Conservation (phyloP, 176 grass and related monocot species). For the Aegilops longissima region DNA sequence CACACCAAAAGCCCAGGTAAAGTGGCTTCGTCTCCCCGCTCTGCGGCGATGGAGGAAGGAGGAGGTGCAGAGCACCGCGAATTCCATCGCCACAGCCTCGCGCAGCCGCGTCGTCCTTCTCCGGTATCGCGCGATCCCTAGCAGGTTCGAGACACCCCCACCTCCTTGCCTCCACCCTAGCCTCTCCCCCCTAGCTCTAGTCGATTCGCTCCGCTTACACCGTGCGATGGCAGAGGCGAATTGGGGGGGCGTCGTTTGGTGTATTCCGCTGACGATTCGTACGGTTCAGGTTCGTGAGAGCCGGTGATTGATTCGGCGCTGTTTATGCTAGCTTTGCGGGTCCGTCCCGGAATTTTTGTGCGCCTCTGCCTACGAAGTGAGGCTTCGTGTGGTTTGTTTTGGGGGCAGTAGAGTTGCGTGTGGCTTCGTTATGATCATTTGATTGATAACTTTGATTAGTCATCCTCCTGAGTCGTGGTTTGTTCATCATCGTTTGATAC, state of each 20-base stretch:
- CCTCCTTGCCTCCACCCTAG: not conserved
- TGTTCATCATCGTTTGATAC: not conserved
- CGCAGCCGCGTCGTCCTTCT: not conserved
- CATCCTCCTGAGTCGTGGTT: not conserved
- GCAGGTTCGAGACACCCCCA: conserved; percentile 4
- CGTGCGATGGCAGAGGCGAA: not conserved
- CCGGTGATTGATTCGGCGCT: not conserved
- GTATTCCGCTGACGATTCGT: not conserved
- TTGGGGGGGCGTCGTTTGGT: not conserved
- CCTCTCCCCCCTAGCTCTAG: not conserved
- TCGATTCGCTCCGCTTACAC: not conserved
- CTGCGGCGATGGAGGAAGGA: not conserved
- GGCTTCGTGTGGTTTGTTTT: not conserved
- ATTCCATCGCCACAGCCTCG: not conserved
- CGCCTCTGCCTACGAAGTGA: not conserved
- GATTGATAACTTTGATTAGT: not conserved
- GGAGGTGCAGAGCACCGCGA: not conserved
- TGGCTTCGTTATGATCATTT: not conserved
- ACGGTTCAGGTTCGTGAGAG: not conserved
- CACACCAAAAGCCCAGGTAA: not conserved
- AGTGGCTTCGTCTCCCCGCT: not conserved
- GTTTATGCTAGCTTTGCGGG: not conserved
- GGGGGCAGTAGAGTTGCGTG: not conserved
- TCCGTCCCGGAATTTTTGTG: not conserved
- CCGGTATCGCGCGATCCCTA: not conserved